phyloP scores from a whole-genome alignment of 2,329 filamentous ascomycete species.

The Tolypocladium endophyticum region DNA sequence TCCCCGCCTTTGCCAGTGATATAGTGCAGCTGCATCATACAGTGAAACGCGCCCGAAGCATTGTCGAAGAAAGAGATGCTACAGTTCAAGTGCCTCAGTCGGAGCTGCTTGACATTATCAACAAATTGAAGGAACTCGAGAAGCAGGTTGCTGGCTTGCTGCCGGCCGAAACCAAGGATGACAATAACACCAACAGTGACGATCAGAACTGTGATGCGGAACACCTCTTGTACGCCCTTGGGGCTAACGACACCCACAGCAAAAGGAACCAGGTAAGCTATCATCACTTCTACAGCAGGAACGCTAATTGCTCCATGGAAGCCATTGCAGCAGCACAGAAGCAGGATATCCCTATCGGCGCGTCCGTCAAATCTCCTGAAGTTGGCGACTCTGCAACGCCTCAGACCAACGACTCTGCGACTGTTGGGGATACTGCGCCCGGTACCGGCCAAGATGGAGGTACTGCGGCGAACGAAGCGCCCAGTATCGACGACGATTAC shows the following conservation, averaged over 20 bases:
- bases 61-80: constrained; percentile 14
- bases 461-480: too few relatives aligned
- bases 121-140: constrained; percentile 16
- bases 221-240: constrained; percentile 6
- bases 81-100: constrained; percentile 14
- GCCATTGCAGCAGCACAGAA: constrained; percentile 4
- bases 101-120: constrained; percentile 14
- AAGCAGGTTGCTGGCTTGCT: constrained; percentile 16
- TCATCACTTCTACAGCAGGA: constrained; percentile 10
- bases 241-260: constrained; percentile 3
- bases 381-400: not conserved
- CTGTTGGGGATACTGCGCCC: not conserved
- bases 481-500: constrained; percentile 6
- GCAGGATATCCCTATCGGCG: not conserved
- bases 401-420: not conserved
- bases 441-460: not conserved
- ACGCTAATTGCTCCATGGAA: constrained; percentile 15
- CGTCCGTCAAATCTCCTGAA: not conserved
- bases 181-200: constrained; percentile 1
- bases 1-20: constrained; percentile 6
- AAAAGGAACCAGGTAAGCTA: constrained; percentile 12
- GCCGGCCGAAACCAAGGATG: constrained; percentile 1
- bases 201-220: constrained; percentile 6
- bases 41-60: constrained; percentile 8
- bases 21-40: constrained; percentile 6